These are phyloP conservation scores for Amoeboaphelidium protococcarum DNA, from an alignment of 371 early-diverging fungal genomes.

Conservation along the genomic window DNA sequence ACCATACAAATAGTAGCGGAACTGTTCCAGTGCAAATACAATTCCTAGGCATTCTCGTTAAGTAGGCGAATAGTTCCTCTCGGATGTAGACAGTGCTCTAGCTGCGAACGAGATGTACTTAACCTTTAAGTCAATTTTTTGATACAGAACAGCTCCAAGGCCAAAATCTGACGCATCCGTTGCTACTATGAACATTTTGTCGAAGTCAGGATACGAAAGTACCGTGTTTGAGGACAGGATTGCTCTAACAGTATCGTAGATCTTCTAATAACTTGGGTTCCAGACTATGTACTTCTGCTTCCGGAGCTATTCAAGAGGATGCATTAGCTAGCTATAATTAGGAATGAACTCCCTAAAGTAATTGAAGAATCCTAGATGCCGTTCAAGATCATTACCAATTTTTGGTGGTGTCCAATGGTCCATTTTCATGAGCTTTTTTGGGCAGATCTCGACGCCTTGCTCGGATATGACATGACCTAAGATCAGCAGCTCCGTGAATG, in stretches of 20 bases:
- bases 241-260: slow-evolving; percentile 7
- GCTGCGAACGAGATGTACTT: slow-evolving; percentile 8
- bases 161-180: slow-evolving; percentile 13
- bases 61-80: slow-evolving; percentile 5
- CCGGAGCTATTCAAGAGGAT: slow-evolving; percentile 6
- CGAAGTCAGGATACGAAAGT: slow-evolving; percentile 7
- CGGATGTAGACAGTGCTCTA: slow-evolving; percentile 1
- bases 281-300: slow-evolving; percentile 6
- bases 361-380: slow-evolving; percentile 9
- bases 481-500: slow-evolving; percentile 5
- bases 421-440: slow-evolving; percentile 6
- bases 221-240: slow-evolving; percentile 7
- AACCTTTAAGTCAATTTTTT: slow-evolving; percentile 6
- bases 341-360: slow-evolving; percentile 14
- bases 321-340: slow-evolving; percentile 4
- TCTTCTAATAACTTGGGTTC: slow-evolving; percentile 3
- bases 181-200: slow-evolving; percentile 8
- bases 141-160: slow-evolving; percentile 11
- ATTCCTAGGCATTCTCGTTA: slow-evolving; percentile 12
- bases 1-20: background rate
- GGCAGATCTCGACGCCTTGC: slow-evolving; percentile 7
- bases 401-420: slow-evolving; percentile 4
- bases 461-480: slow-evolving; percentile 13
- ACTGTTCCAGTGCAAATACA: slow-evolving; percentile 9
- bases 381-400: slow-evolving; percentile 5